These are phyloP conservation scores for Agrocybe chaxingu DNA, from an alignment of 768 basidiomycete species.

Conservation along the genomic window DNA sequence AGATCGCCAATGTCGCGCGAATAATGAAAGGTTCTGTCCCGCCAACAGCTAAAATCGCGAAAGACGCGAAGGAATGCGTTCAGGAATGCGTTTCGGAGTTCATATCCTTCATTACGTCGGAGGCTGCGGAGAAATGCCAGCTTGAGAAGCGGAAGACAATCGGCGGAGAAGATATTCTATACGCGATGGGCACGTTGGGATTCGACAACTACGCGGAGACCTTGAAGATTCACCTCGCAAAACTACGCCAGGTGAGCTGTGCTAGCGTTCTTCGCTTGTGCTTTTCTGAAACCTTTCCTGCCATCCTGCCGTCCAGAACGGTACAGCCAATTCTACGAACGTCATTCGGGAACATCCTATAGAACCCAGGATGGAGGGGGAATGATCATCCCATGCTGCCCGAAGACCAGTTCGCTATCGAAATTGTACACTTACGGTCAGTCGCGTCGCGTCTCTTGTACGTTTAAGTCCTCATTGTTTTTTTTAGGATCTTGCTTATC, in stretches of 20 bases:
- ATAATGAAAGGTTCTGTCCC: constrained; percentile 96
- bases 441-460: background rate
- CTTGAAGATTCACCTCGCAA: constrained; percentile 88
- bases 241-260: constrained; percentile 69
- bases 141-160: constrained; percentile 97
- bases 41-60: constrained; percentile 89
- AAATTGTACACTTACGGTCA: constrained; percentile 7
- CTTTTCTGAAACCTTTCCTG: background rate
- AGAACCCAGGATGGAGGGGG: constrained; percentile 27
- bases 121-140: constrained; percentile 93
- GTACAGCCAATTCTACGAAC: constrained; percentile 3
- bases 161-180: constrained; percentile 94
- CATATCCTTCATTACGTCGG: constrained; percentile 96
- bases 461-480: background rate
- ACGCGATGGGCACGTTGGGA: constrained; percentile 90
- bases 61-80: constrained; percentile 97
- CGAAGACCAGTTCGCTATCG: too few relatives aligned
- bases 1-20: constrained; percentile 98
- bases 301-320: background rate
- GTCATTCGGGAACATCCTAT: constrained; percentile 24
- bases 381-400: constrained; percentile 10
- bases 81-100: constrained; percentile 99
- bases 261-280: background rate
- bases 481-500: background rate
- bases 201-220: constrained; percentile 95